Evolutionary conservation across 2,329 filamentous ascomycete genomes (phyloP), one percentile per base, ranked within the genome.

Genomic region (Aspergillus versicolor): DNA sequence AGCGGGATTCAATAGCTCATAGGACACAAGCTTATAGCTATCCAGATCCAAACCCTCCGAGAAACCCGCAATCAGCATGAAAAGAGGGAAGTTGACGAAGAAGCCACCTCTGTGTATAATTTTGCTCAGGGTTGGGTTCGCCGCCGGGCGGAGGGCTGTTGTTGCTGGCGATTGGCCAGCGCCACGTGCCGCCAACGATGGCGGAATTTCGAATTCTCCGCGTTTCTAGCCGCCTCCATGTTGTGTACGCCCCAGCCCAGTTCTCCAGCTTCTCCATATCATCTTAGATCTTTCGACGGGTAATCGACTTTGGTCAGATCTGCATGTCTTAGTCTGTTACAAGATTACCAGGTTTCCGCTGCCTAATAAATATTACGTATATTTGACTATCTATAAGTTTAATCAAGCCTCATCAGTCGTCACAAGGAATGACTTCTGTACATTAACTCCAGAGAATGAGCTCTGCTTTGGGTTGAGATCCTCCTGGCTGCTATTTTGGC

Each of bases 391-490:
- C 9, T 49, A 55, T 44, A 52, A 3, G 22, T 15, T 6, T 17
- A 13, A 11, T 40, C 57, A 65, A 46, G 58, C 42, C 8, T 67
- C 62, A 59, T 64, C 63, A 11, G 64, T 65, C 22, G 70, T 70
- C 48, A 73, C 67, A 46, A 65, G 61, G 40, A 73, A 73, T 5
- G 70, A 67, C 57, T 71, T 73, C 38, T 73, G 70, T 22, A 73
- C 68, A 62, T 67, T 73, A 32, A 73, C 70, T 1, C 68, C 71
- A 12, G 63, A 61, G 27, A 65, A 62, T 1, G 66, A 60, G 7
- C 59, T 41, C 21, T 61, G 60, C 17, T 59, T 65, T 7, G 71
- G 69, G 56, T 72, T 68, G 30, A 73, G 57, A 42, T 70, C 62
- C 56, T 72, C 70, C 56, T 72, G 70, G 45, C 71, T 73, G 56